Evolutionary conservation across 805 yeast genomes (phyloP).

Genomic region (Candida bentonensis): DNA sequence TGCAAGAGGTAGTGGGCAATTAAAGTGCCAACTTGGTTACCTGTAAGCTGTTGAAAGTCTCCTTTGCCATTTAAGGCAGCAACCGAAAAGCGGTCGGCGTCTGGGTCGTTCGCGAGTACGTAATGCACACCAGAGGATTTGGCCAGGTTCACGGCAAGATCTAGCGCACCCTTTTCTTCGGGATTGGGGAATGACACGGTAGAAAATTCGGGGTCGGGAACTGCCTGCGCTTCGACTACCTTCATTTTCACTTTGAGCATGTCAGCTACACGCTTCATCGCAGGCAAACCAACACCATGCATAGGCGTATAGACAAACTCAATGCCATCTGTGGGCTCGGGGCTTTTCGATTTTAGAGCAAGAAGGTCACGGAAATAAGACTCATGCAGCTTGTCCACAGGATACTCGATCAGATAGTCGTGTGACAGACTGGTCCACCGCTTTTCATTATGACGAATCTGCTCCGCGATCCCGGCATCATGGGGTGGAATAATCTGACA

Average conservation of each 20-base stretch:
- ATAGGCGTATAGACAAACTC: slow-evolving; percentile 75
- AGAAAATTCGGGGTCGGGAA: slow-evolving; percentile 75
- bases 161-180: slow-evolving; percentile 86
- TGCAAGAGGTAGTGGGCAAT: slow-evolving; percentile 56
- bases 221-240: slow-evolving; percentile 48
- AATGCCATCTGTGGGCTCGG: slow-evolving; percentile 1
- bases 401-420: not conserved
- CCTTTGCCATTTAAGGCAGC: slow-evolving; percentile 28
- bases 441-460: slow-evolving; percentile 43
- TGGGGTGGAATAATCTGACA: slow-evolving; percentile 94
- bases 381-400: not conserved
- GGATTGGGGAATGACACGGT: slow-evolving; percentile 91
- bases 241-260: slow-evolving; percentile 19
- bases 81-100: slow-evolving; percentile 90
- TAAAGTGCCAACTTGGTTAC: slow-evolving; percentile 79
- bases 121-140: slow-evolving; percentile 33
- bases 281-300: slow-evolving; percentile 83
- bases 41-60: slow-evolving; percentile 69
- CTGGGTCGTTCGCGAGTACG: slow-evolving; percentile 89
- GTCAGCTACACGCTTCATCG: slow-evolving; percentile 27
- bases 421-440: slow-evolving; percentile 33
- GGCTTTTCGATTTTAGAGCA: not conserved
- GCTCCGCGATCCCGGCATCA: slow-evolving; percentile 55
- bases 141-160: slow-evolving; percentile 52
- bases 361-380: not conserved